These are phyloP conservation scores for Diutina pseudorugosa DNA, from an alignment of 1,139 yeast species.

Conservation along the genomic window DNA sequence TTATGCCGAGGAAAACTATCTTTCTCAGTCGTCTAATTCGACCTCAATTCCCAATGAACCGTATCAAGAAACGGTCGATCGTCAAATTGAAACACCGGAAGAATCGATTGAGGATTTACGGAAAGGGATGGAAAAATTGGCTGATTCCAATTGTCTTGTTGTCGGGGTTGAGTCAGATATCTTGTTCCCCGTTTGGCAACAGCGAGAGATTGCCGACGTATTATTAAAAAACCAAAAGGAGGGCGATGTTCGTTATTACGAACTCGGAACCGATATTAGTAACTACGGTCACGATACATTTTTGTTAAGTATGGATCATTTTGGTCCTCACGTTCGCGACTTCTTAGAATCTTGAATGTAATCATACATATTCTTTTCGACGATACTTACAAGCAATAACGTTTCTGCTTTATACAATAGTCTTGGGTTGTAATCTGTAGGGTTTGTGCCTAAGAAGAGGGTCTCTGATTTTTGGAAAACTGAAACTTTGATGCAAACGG, in stretches of 20 bases:
- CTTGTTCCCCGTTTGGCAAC: slow-evolving; percentile 92
- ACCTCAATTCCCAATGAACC: slow-evolving; percentile 17
- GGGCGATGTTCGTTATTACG: slow-evolving; percentile 34
- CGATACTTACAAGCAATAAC: too few relatives aligned
- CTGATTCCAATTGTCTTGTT: slow-evolving; percentile 57
- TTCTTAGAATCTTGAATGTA: slow-evolving; percentile 20
- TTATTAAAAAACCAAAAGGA: slow-evolving; percentile 29
- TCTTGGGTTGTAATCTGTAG: too few relatives aligned
- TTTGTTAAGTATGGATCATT: slow-evolving; percentile 61
- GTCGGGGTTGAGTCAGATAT: slow-evolving; percentile 90
- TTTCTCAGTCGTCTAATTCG: slow-evolving; percentile 7
- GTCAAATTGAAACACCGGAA: slow-evolving; percentile 29
- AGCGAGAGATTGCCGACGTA: slow-evolving; percentile 62
- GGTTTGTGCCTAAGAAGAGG: too few relatives aligned
- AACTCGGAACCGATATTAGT: slow-evolving; percentile 63
- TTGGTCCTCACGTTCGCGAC: slow-evolving; percentile 62
- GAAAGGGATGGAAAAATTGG: slow-evolving; percentile 51
- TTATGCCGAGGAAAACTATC: slow-evolving; percentile 16
- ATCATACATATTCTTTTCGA: too few relatives aligned
- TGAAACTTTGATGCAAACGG: too few relatives aligned
- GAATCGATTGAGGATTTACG: slow-evolving; percentile 50
- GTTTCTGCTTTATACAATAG: too few relatives aligned
- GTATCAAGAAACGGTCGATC: slow-evolving; percentile 35
- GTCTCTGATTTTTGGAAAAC: too few relatives aligned
- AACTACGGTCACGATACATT: slow-evolving; percentile 89